Evolutionary conservation across 108 stramenopile species (phyloP).

Genomic region (Fistulifera pelliculosa): DNA sequence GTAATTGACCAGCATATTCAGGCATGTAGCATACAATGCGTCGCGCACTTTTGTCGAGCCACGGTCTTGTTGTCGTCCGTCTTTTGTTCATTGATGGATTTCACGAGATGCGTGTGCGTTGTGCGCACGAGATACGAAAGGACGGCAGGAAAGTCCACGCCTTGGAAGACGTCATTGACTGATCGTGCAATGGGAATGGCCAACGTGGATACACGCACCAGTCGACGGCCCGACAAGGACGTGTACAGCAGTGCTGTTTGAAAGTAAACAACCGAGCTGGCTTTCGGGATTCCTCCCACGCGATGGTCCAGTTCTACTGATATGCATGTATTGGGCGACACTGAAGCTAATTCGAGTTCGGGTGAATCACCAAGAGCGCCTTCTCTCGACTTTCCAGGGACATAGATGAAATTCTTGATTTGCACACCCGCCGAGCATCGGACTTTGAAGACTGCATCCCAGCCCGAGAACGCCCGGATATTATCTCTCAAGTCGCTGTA

Average conservation of each 20-base stretch:
- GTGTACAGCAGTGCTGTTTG: slow-evolving; percentile 78
- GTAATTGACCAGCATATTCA: slow-evolving; percentile 66
- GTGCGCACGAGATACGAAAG: slow-evolving; percentile 40
- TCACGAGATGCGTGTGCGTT: slow-evolving; percentile 27
- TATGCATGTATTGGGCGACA: slow-evolving; percentile 57
- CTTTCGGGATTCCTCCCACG: slow-evolving; percentile 49
- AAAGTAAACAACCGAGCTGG: slow-evolving; percentile 44
- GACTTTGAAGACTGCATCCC: slow-evolving; percentile 75
- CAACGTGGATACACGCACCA: slow-evolving; percentile 77
- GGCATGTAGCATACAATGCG: slow-evolving; percentile 30
- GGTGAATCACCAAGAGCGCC: slow-evolving; percentile 29
- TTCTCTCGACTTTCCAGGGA: slow-evolving; percentile 18
- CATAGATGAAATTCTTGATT: slow-evolving; percentile 37
- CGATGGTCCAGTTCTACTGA: slow-evolving; percentile 64
- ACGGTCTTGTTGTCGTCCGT: neutral
- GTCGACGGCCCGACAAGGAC: slow-evolving; percentile 50
- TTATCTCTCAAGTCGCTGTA: slow-evolving; percentile 38
- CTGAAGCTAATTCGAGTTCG: slow-evolving; percentile 56
- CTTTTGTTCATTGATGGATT: neutral
- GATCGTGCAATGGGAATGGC: slow-evolving; percentile 38
- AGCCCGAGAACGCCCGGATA: slow-evolving; percentile 16
- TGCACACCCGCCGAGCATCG: slow-evolving; percentile 64
- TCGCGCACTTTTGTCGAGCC: slow-evolving; percentile 18
- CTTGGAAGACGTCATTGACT: slow-evolving; percentile 37
- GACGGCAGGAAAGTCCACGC: slow-evolving; percentile 51